Evolutionary conservation across 768 basidiomycete species (phyloP).

Genomic region (Hericium coralloides): DNA sequence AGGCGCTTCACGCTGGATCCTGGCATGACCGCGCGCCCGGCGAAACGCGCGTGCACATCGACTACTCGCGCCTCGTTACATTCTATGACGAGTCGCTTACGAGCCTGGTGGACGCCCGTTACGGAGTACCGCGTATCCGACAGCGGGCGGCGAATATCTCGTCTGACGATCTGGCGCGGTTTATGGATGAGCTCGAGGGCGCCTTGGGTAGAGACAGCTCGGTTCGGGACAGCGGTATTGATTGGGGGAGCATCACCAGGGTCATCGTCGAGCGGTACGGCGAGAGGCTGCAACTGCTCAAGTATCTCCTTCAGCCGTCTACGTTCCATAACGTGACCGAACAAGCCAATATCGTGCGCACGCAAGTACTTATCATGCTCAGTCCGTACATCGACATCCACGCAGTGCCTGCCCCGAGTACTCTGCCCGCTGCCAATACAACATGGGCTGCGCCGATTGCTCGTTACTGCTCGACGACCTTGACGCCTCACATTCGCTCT

Average conservation of each 20-base stretch:
- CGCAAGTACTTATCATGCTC: conserved; percentile 6
- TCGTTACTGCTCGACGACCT: background rate
- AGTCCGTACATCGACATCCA: background rate
- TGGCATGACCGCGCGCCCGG: conserved; percentile 37
- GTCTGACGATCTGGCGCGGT: conserved; percentile 17
- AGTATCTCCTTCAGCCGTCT: conserved; percentile 22
- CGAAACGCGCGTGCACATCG: conserved; percentile 34
- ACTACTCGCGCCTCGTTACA: conserved; percentile 32
- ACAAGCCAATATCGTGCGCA: conserved; percentile 2
- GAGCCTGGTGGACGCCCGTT: conserved; percentile 25
- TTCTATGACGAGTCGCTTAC: conserved; percentile 34
- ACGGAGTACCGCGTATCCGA: conserved; percentile 23
- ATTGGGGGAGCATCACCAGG: conserved; percentile 32
- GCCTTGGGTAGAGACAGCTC: conserved; percentile 14
- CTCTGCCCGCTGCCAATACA: background rate
- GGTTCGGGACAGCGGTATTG: conserved; percentile 23
- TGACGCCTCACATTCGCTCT: background rate
- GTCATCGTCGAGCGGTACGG: conserved; percentile 34
- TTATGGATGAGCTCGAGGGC: conserved; percentile 20
- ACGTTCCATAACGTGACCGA: background rate
- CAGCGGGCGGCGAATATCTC: conserved; percentile 29
- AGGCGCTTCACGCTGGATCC: conserved; percentile 26
- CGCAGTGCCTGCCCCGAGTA: background rate
- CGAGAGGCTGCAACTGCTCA: conserved; percentile 32
- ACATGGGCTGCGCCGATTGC: conserved; percentile 1